Percentiles rank a stretch among this genome's conserved stretches.
Conservation (phyloP, 2,329 filamentous ascomycete genomes). For the Waltergamsia citrina region DNA sequence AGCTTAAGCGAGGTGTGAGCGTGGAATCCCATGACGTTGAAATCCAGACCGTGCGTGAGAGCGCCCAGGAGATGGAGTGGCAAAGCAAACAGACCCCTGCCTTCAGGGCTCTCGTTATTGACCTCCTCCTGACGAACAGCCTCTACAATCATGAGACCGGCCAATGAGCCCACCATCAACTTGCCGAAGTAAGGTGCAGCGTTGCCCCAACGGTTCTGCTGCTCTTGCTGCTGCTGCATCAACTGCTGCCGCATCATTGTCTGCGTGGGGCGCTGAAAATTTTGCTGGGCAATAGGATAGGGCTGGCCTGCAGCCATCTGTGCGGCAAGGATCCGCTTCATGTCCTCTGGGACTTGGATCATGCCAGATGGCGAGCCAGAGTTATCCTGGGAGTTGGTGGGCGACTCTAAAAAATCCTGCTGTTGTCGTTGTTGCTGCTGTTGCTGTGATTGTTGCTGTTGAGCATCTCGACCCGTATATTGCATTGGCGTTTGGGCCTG, state of each 20-base stretch:
- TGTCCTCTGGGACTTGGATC: slow-evolving; percentile 58
- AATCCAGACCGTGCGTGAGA: slow-evolving; percentile 35
- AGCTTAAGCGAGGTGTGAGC: slow-evolving; percentile 43
- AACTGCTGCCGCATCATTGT: slow-evolving; percentile 42
- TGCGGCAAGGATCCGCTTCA: slow-evolving; percentile 51
- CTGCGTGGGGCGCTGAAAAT: slow-evolving; percentile 36
- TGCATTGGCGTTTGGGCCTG: slow-evolving; percentile 41
- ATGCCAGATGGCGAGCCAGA: slow-evolving; percentile 41
- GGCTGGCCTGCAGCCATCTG: slow-evolving; percentile 45
- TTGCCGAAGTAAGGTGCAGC: slow-evolving; percentile 55
- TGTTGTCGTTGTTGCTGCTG: too few species aligned
- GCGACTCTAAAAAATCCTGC: slow-evolving; percentile 34
- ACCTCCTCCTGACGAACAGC: slow-evolving; percentile 61
- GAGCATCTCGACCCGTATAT: slow-evolving; percentile 25
- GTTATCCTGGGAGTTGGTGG: slow-evolving; percentile 23
- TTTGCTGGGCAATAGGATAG: slow-evolving; percentile 38
- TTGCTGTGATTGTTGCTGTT: neutral
- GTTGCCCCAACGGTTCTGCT: slow-evolving; percentile 44
- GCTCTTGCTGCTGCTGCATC: slow-evolving; percentile 35
- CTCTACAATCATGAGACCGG: slow-evolving; percentile 85
- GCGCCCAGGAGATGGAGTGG: slow-evolving; percentile 48
- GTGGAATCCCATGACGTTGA: slow-evolving; percentile 46
- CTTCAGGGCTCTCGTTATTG: slow-evolving; percentile 52
- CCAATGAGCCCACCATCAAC: slow-evolving; percentile 86
- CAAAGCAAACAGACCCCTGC: slow-evolving; percentile 56